Base-by-base conservation (phyloP, 31 red algal species). In the Pterothamnion heteromorphum region DNA sequence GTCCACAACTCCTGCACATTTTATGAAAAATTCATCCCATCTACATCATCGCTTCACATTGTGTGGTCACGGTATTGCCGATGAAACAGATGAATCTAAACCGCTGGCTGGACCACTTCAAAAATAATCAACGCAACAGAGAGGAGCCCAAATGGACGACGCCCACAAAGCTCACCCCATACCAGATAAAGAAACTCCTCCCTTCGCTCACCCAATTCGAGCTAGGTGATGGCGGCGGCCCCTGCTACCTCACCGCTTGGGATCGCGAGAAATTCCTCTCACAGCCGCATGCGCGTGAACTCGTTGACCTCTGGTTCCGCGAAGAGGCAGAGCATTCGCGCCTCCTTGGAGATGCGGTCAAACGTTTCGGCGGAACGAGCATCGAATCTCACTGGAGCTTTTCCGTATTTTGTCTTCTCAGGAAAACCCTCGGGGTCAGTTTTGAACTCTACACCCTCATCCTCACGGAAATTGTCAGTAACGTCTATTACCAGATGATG, bases 111-210 rank as follows among this genome's bases (percentile, higher is more conserved):
- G n/a, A 64, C n/a, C 51, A 64, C 51, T 64, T 64, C 51, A 64
- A 64, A 64, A 64, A 64, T 64, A 64, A 64, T 64, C 51, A 64
- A 64, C 51, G 51, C 51, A n/a, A 64, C n/a, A 64, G 51, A 64
- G n/a, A 9, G n/a, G 51, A 64, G n/a, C 51, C 51, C 51, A 64
- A 64, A 64, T 64, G 51, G 51, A n/a, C 9, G 14, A n/a, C 51
- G 14, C 51, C 51, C 51, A 64, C 51, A 9, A 9, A 64, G n/a
- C 51, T 64, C 51, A 64, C 51, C 51, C 14, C 9, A 9, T n/a
- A 64, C 51, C 51, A 64, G n/a, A 64, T 64, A 64, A 64, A 64
- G n/a, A 64, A 64, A 64, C 51, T 64, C 51, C 51, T 64, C n/a
- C 51, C 51, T n/a, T 64, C 51, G n/a, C 51, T 64, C 9, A n/a